Evolutionary conservation across 2,329 filamentous ascomycete genomes (phyloP).

Genomic region (Diplocarpon mali): DNA sequence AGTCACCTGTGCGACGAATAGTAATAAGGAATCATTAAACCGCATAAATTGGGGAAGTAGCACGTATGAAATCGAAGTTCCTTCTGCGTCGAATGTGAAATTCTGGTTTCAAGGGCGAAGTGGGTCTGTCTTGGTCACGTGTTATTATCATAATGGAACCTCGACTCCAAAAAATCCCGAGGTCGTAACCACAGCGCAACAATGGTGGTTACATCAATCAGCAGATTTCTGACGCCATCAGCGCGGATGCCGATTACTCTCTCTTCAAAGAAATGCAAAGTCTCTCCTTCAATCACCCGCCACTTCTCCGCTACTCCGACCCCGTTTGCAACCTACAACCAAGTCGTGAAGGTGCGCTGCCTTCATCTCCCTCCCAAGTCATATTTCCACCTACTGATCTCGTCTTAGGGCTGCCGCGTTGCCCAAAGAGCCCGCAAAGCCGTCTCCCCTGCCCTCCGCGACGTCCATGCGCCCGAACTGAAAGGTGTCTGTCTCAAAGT

Average conservation of each 20-base stretch:
- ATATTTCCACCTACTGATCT: background rate
- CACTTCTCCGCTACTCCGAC: conserved; percentile 25
- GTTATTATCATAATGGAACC: too few relatives aligned
- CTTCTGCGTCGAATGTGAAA: too few relatives aligned
- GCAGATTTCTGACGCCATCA: conserved; percentile 19
- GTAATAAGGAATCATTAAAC: too few relatives aligned
- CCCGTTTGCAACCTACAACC: conserved; percentile 23
- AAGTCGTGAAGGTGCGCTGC: conserved; percentile 22
- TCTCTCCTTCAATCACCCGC: conserved; percentile 10
- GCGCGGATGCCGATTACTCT: conserved; percentile 13
- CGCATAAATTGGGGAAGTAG: too few relatives aligned
- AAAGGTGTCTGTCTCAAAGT: conserved; percentile 97
- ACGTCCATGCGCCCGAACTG: conserved; percentile 61
- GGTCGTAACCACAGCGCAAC: background rate
- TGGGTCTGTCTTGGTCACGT: too few relatives aligned
- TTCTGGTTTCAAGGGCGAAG: too few relatives aligned
- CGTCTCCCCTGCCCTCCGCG: conserved; percentile 72
- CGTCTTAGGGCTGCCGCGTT: conserved; percentile 57
- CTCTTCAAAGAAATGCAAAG: background rate
- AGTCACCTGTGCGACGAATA: too few relatives aligned
- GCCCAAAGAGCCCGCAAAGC: conserved; percentile 74
- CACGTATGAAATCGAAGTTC: too few relatives aligned
- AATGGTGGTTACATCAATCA: conserved; percentile 21
- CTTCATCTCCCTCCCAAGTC: background rate
- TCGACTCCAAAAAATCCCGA: too few relatives aligned